Conservation (phyloP, 2,329 filamentous ascomycete species). For the Fusarium napiforme region DNA sequence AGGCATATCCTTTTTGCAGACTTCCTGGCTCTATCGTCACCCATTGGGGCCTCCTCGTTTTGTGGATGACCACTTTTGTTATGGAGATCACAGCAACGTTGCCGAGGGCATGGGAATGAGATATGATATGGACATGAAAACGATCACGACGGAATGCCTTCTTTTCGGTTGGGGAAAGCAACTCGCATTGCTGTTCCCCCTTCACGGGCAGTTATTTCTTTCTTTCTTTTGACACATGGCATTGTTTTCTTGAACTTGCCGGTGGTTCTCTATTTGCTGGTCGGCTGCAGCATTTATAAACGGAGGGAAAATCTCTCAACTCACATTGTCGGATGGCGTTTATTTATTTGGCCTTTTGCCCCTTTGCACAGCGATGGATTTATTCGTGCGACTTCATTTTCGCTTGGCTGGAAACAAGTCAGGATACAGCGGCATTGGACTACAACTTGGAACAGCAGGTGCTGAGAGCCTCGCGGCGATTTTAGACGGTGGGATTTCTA, state of each 20-base stretch:
- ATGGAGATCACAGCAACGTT: constrained; percentile 41
- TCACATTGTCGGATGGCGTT: constrained; percentile 20
- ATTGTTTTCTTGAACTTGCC: constrained; percentile 1
- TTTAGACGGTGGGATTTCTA: constrained; percentile 24
- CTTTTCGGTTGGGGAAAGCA: constrained; percentile 3
- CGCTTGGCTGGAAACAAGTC: constrained; percentile 29
- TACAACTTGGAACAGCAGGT: constrained; percentile 42
- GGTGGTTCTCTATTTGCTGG: constrained; percentile 5
- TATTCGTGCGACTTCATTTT: constrained; percentile 27
- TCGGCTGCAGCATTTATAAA: constrained; percentile 21
- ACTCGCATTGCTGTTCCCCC: neutral
- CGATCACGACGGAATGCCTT: constrained; percentile 32
- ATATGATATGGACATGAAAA: constrained; percentile 41
- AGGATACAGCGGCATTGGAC: constrained; percentile 25
- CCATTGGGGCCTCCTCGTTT: constrained; percentile 14
- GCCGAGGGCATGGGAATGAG: constrained; percentile 48
- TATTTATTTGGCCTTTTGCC: constrained; percentile 3
- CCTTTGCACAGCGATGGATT: constrained; percentile 44
- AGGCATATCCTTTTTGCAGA: constrained; percentile 11
- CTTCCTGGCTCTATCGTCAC: constrained; percentile 9
- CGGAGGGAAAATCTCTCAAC: constrained; percentile 23
- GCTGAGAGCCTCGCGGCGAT: constrained; percentile 46
- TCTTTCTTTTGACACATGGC: constrained; percentile 19
- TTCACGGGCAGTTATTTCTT: constrained; percentile 8
- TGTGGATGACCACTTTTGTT: constrained; percentile 14